Evolutionary conservation across 805 yeast species (phyloP), one percentile per base, ranked within the genome.

Genomic region (Nakazawaea ernobii): DNA sequence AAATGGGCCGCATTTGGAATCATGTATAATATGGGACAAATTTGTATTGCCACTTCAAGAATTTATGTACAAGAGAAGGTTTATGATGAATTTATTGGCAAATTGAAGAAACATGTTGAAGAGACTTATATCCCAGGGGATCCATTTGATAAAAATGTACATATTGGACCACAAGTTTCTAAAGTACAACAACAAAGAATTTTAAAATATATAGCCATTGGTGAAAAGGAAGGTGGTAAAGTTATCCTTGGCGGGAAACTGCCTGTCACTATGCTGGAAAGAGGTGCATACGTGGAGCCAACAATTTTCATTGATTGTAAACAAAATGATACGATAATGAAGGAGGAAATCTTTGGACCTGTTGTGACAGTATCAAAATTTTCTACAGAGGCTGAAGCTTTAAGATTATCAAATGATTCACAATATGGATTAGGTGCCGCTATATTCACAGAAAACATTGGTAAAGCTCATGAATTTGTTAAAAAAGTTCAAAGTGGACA

Each of bases 261-360:
- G 59, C 55, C 66, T 36, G 81, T 76, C 35, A 66, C 63, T 54
- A 56, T 65, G 36, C 68, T 67, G 15, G 65, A 62, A 50, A 80
- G 80, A 60, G 89, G 91, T 59, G 83, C 70, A 69, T 85, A 80
- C 61, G 68, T 84, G 55, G 66, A 74, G 60, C 94, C 94, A 61
- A 82, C 90, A 39, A 72, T 85, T 43, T 85, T 85, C 64, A 77
- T 79, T 54, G 85, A 82, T 59, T 86, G 84, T 53, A 71, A 66
- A 4, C 84, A 81, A 63, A 75, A 76, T 55, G 80, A 81, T 81
- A 66, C 68, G 53, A 79, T 85, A 56, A 80, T 78, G 51, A 75
- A 67, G 57, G 91, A 85, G 58, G 94, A 85, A 67, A 84, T 85
- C 55, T 85, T 85, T 53, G 94, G 94, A 45, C 94, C 94, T 35